Conservation (phyloP, 2,329 filamentous ascomycete genomes). For the Colletotrichum sp. region DNA sequence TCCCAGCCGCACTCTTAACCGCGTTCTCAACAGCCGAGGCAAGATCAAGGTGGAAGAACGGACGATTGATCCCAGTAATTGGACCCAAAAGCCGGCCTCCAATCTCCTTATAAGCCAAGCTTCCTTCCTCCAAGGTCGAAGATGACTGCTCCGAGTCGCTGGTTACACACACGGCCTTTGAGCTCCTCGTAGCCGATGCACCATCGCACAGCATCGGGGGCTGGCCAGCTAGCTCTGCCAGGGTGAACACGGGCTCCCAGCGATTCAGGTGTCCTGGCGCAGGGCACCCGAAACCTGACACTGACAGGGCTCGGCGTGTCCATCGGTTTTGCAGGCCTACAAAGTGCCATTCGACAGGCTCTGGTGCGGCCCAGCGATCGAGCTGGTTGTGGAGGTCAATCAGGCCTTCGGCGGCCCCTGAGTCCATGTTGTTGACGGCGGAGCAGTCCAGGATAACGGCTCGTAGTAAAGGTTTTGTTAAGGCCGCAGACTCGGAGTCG, state of each 20-base stretch:
- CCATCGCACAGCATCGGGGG: background rate
- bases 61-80: conserved; percentile 46
- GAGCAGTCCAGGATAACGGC: conserved; percentile 64
- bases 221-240: conserved; percentile 22
- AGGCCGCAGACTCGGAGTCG: background rate
- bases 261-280: background rate
- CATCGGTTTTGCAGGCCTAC: conserved; percentile 59
- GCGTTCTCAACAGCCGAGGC: conserved; percentile 44
- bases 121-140: background rate
- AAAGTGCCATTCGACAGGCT: conserved; percentile 57
- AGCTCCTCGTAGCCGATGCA: rapidly evolving
- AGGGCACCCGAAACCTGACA: conserved; percentile 59
- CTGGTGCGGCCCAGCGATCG: conserved; percentile 54
- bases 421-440: conserved; percentile 60
- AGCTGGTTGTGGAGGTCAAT: conserved; percentile 61
- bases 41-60: conserved; percentile 54
- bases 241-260: conserved; percentile 22
- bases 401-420: conserved; percentile 61
- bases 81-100: conserved; percentile 5
- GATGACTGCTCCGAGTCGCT: background rate
- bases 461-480: conserved; percentile 45
- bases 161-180: background rate
- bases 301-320: conserved; percentile 60
- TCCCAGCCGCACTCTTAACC: conserved; percentile 16
- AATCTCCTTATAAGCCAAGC: background rate